Base-by-base conservation (phyloP, 1,139 yeast genomes). In the Yamadazyma membranifaciens region DNA sequence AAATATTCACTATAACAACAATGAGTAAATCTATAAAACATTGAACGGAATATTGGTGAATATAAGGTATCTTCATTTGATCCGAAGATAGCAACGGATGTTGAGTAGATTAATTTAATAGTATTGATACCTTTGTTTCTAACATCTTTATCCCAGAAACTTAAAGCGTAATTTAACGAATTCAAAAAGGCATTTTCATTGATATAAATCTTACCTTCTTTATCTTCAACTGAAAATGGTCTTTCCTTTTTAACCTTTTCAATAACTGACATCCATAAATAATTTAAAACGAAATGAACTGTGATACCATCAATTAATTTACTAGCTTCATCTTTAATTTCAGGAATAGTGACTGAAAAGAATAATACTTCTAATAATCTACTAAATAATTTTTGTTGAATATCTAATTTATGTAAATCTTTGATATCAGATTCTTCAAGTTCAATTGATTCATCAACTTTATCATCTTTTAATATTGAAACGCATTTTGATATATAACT, bases 1-100 rank as follows among this genome's bases (percentile, higher is more conserved):
- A 87, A 91, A 36, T 80, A 83, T 58, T 88, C 96, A 47, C 87
- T 94, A 58, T 87, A 92, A 61, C 98, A 92, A 44, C 88, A 79
- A 57, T 92, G 98, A 36, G 95, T 82, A 51, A 92, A 84, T 43
- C 83, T 82, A 42, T 88, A 84, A 51, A 87, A 82, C 71, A 91
- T 72, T 5, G 85, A 75, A 45, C 94, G 77, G 51, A 89, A 77
- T 36, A 88, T 74, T 2, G 95, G 89, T 39, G 87, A 83, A 43
- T 78, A 73, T 42, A 85, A 73, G 0, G 87, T 84, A 41, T 80
- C 77, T 20, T 81, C 86, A 1, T 72, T 70, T 0, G 73, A 62
- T 0, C 94, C 95, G 60, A 88, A 87, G 1, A 92, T 60, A 0
- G 77, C 61, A 1, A 75, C 74, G 5, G 95, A 80, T 0, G 88